Conservation (phyloP, 2,329 filamentous ascomycete genomes). For the Talaromyces marneffei region DNA sequence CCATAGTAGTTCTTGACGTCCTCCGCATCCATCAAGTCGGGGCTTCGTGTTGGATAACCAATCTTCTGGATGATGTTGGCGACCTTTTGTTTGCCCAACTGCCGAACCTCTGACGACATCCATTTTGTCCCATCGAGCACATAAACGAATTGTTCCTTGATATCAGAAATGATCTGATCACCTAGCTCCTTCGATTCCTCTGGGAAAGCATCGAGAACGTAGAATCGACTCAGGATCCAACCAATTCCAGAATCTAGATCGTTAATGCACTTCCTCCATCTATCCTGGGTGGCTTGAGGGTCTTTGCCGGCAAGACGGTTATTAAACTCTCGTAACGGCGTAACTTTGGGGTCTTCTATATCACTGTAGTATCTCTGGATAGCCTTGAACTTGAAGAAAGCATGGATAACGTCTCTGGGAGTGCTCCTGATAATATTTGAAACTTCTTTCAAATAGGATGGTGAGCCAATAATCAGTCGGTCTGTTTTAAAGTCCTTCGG, state of each 20-base stretch:
- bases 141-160: constrained; percentile 60
- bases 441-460: constrained; percentile 55
- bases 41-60: constrained; percentile 59
- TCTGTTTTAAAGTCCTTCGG: constrained; percentile 48
- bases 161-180: constrained; percentile 63
- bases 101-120: constrained; percentile 59
- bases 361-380: constrained; percentile 49
- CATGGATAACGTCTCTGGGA: constrained; percentile 51
- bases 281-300: constrained; percentile 56
- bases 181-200: constrained; percentile 61
- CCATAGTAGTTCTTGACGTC: constrained; percentile 54
- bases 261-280: constrained; percentile 60
- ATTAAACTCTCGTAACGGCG: constrained; percentile 54
- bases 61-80: constrained; percentile 64
- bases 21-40: constrained; percentile 55
- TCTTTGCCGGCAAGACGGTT: constrained; percentile 60
- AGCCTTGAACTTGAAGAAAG: constrained; percentile 61
- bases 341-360: constrained; percentile 56
- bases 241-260: constrained; percentile 54
- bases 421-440: constrained; percentile 52
- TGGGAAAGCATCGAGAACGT: constrained; percentile 62
- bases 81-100: constrained; percentile 59
- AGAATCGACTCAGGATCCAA: constrained; percentile 68
- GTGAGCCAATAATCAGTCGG: constrained; percentile 55
- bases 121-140: constrained; percentile 56